Evolutionary conservation across 1,284 basidiomycete genomes (phyloP).

Genomic region (Ceratobasidium theobromae): DNA sequence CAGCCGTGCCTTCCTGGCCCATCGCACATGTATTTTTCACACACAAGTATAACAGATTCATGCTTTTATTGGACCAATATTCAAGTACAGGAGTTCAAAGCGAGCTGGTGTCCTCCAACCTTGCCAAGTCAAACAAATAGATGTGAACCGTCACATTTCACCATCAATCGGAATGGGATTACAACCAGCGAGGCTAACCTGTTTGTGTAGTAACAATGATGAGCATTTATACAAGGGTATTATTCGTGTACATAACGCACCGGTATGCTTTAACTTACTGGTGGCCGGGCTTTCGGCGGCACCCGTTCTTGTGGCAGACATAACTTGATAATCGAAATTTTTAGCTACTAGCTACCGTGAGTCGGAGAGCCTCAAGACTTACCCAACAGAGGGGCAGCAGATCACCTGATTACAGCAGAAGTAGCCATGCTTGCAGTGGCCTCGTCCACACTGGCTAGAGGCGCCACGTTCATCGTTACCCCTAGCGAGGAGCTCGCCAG

Average conservation of each 20-base stretch:
- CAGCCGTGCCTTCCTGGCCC: too few species aligned
- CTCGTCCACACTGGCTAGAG: neutral
- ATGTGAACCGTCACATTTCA: neutral
- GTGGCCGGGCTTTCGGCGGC: too few species aligned
- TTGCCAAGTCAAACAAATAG: neutral
- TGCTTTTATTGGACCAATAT: too few species aligned
- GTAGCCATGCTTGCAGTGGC: too few species aligned
- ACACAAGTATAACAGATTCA: too few species aligned
- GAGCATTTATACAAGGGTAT: too few species aligned
- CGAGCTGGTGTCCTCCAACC: neutral
- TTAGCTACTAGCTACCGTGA: neutral
- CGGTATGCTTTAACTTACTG: too few species aligned
- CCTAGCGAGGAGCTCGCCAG: neutral
- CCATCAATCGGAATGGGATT: neutral
- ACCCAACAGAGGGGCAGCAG: neutral
- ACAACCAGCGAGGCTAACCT: too few species aligned
- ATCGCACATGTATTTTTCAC: too few species aligned
- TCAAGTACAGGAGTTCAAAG: neutral
- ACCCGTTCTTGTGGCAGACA: neutral
- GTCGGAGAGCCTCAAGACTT: neutral
- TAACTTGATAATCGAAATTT: too few species aligned
- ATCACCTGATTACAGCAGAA: neutral
- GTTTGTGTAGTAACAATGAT: too few species aligned
- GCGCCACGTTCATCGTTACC: neutral
- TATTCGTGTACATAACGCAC: too few species aligned